A percentile compares a stretch with the other conserved stretches of the same genome.
These are phyloP conservation scores for Aureobasidium sp. DNA, from an alignment of 2,329 filamentous ascomycete genomes.

Conservation along the genomic window DNA sequence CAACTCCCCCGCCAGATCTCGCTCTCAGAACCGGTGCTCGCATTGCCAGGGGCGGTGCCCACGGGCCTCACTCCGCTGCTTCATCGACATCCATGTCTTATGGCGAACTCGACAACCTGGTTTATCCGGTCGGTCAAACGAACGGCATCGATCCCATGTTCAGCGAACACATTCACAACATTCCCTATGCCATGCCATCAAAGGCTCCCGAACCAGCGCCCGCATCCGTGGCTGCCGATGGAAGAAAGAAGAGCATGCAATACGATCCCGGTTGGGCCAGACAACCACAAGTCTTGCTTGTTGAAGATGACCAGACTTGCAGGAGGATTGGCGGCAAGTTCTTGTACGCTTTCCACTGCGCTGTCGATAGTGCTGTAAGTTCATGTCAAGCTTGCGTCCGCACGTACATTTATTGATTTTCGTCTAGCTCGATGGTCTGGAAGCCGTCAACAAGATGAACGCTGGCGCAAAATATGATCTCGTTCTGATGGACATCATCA, in stretches of 20 bases:
- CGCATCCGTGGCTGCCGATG: conserved; percentile 41
- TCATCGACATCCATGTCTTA: conserved; percentile 48
- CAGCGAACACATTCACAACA: conserved; percentile 88
- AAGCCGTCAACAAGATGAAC: conserved; percentile 82
- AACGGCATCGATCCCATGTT: conserved; percentile 94
- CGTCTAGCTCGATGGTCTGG: conserved; percentile 69
- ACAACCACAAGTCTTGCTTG: conserved; percentile 74
- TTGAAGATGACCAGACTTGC: conserved; percentile 71
- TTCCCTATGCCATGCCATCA: conserved; percentile 73
- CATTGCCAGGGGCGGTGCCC: conserved; percentile 38
- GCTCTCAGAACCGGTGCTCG: conserved; percentile 38
- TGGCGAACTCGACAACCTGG: conserved; percentile 60
- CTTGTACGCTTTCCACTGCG: conserved; percentile 56
- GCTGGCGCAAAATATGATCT: conserved; percentile 58
- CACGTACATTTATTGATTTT: conserved; percentile 25
- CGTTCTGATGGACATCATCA: conserved; percentile 63
- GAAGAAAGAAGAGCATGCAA: conserved; percentile 54
- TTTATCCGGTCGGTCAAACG: conserved; percentile 85
- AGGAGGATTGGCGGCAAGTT: conserved; percentile 62
- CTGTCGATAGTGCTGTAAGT: conserved; percentile 57
- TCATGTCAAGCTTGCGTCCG: not conserved
- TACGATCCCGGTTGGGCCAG: conserved; percentile 59
- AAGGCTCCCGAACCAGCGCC: conserved; percentile 47
- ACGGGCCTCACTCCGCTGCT: conserved; percentile 38
- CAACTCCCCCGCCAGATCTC: conserved; percentile 51